A percentile compares a stretch with the other conserved stretches of the same genome.
phyloP scores from a whole-genome alignment of 495 filamentous ascomycete genomes.

The Cercophora samala region DNA sequence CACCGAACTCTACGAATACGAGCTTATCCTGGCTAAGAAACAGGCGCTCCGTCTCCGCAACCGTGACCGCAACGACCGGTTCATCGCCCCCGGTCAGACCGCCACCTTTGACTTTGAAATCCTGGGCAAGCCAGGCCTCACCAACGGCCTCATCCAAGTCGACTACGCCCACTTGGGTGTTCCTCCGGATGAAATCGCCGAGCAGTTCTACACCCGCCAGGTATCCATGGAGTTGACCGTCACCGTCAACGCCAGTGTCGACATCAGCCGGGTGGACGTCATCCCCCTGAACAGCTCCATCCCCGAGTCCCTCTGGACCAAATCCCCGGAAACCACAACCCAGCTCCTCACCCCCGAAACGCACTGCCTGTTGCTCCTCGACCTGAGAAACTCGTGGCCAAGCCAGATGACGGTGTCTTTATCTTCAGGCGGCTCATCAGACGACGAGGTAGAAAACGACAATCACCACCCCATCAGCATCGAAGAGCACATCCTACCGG shows the following conservation, averaged over 20 bases:
- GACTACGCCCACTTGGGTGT: conserved; percentile 75
- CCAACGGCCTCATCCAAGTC: conserved; percentile 75
- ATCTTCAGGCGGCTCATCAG: conserved; percentile 19
- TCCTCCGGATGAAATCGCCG: conserved; percentile 58
- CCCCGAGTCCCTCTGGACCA: conserved; percentile 46
- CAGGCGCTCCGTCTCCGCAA: conserved; percentile 67
- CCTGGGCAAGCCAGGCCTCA: conserved; percentile 77
- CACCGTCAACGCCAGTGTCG: conserved; percentile 87
- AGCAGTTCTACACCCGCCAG: conserved; percentile 79
- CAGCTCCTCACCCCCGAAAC: conserved; percentile 46
- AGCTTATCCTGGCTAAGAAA: conserved; percentile 69
- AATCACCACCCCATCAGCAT: conserved; percentile 33
- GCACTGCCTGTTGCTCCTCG: conserved; percentile 76
- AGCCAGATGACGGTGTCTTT: conserved; percentile 64
- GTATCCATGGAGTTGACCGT: conserved; percentile 77
- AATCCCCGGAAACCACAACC: conserved; percentile 26
- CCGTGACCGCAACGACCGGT: conserved; percentile 49
- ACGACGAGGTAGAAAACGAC: not conserved
- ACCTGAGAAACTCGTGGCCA: conserved; percentile 86
- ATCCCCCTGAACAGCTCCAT: conserved; percentile 61
- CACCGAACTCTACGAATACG: conserved; percentile 78
- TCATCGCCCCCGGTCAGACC: conserved; percentile 65
- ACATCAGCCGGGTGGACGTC: conserved; percentile 73
- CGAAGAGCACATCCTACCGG: conserved; percentile 65
- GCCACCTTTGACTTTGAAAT: conserved; percentile 80